phyloP scores from a whole-genome alignment of 2,329 filamentous ascomycete genomes.

The Aspergillus sp. region DNA sequence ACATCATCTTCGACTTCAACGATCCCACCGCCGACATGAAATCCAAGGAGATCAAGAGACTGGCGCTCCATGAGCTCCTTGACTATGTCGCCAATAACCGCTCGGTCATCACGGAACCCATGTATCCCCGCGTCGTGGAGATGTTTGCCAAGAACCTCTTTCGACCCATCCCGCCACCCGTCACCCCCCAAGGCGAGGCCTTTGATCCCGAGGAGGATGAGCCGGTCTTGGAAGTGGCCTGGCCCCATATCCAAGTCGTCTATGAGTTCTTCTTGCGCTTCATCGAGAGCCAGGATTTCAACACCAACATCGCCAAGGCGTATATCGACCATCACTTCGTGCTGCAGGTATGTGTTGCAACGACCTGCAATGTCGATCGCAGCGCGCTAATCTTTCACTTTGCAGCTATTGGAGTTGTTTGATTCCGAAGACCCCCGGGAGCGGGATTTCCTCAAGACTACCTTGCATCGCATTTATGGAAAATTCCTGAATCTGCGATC shows the following conservation, averaged over 20 bases:
- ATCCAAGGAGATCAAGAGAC: constrained; percentile 97
- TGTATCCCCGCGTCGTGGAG: constrained; percentile 97
- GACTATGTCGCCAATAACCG: constrained; percentile 99
- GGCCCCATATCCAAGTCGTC: constrained; percentile 98
- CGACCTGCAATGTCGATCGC: too few species aligned
- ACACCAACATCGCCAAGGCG: constrained; percentile 98
- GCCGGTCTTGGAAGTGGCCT: constrained; percentile 94
- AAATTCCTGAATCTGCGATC: constrained; percentile 98
- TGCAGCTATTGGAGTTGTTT: constrained; percentile 86
- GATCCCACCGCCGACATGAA: constrained; percentile 99
- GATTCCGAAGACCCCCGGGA: constrained; percentile 97
- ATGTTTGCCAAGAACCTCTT: constrained; percentile 99
- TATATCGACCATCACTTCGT: constrained; percentile 99
- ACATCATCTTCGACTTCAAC: constrained; percentile 99
- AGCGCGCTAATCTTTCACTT: not conserved
- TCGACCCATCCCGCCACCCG: constrained; percentile 90
- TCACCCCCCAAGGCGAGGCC: constrained; percentile 96
- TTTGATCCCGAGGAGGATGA: constrained; percentile 99
- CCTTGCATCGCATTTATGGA: constrained; percentile 94
- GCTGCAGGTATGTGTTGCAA: constrained; percentile 57
- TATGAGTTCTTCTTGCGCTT: constrained; percentile 99
- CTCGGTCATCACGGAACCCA: constrained; percentile 96
- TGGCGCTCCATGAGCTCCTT: constrained; percentile 91
- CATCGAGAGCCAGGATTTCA: constrained; percentile 99
- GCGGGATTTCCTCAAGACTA: constrained; percentile 96